Evolutionary conservation across 2,329 filamentous ascomycete genomes (phyloP), one percentile per base, ranked within the genome.

Genomic region (Penicillium polonicum): DNA sequence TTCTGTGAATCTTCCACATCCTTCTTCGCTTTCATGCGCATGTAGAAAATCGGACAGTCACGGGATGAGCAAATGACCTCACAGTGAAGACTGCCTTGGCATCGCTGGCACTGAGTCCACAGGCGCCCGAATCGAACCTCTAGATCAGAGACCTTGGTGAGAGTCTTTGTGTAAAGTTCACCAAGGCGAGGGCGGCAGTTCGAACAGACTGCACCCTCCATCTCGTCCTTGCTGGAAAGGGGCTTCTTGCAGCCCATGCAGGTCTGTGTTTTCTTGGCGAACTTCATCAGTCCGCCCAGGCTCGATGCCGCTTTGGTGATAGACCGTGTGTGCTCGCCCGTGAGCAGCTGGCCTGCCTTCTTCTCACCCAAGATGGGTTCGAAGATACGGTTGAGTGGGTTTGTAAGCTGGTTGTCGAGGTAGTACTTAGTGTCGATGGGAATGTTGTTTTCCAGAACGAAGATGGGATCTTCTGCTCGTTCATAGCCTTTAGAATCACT

Each of bases 11-110:
- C 94, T 75, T 97, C 93, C 39, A 97, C 87, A 74, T 99, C 94
- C 81, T 99, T 99, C 84, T 97, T 96, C 33, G 93, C 93, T 83
- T 99, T 99, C 94, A 99, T 99, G 5, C 94, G 87, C 94, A 99
- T 99, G 76, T 99, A 99, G 76, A 99, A 99, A 70, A 99, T 99
- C 1, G 94, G 94, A 72, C 94, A 99, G 79, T 99, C 94, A 74
- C 92, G 90, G 73, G 89, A 93, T 62, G 89, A 92, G 80, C 94
- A 99, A 67, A 99, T 97, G 54, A 99, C 95, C 76, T 99, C 94
- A 74, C 91, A 94, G 78, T 99, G 94, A 84, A 99, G 89, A 79
- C 92, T 97, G 54, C 92, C 94, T 79, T 99, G 94, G 74, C 94
- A 99, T 42, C 94, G 83, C 79, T 99, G 94, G 74, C 94, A 99